Conservation (phyloP, 2,329 filamentous ascomycete genomes). For the Hymenoscyphus scutula region DNA sequence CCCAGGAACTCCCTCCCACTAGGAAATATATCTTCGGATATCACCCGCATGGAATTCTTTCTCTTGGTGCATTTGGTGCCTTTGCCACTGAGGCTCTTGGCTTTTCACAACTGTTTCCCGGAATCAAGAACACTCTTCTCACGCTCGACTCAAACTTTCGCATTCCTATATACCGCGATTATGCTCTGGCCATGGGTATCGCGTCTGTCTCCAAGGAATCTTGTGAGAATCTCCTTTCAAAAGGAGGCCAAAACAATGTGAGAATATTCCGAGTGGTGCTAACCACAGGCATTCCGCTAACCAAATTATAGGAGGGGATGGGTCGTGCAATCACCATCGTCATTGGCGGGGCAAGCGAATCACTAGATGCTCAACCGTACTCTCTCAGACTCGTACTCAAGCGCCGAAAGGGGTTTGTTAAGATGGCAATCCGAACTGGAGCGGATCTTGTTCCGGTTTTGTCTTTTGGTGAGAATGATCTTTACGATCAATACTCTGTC, state of each 20-base stretch:
- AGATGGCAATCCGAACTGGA: constrained; percentile 87
- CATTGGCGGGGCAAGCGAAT: constrained; percentile 87
- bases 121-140: constrained; percentile 88
- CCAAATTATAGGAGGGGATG: constrained; percentile 63
- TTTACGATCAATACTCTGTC: constrained; percentile 86
- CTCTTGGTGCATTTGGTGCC: constrained; percentile 88
- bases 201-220: constrained; percentile 87
- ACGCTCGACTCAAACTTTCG: constrained; percentile 97
- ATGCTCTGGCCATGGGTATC: constrained; percentile 84
- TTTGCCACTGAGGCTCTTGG: constrained; percentile 89
- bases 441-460: constrained; percentile 91
- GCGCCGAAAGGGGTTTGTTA: constrained; percentile 87
- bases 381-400: constrained; percentile 75
- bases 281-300: constrained; percentile 8
- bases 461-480: constrained; percentile 90
- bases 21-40: constrained; percentile 97
- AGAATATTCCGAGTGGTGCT: constrained; percentile 6
- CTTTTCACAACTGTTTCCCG: constrained; percentile 84
- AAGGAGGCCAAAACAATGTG: constrained; percentile 66
- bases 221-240: constrained; percentile 82
- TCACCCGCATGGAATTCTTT: constrained; percentile 96
- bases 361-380: constrained; percentile 80
- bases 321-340: constrained; percentile 97
- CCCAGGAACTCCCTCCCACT: constrained; percentile 71
- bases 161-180: constrained; percentile 90